phyloP scores from a whole-genome alignment of 371 early-diverging fungal species.

The Rhizopus arrhizus region DNA sequence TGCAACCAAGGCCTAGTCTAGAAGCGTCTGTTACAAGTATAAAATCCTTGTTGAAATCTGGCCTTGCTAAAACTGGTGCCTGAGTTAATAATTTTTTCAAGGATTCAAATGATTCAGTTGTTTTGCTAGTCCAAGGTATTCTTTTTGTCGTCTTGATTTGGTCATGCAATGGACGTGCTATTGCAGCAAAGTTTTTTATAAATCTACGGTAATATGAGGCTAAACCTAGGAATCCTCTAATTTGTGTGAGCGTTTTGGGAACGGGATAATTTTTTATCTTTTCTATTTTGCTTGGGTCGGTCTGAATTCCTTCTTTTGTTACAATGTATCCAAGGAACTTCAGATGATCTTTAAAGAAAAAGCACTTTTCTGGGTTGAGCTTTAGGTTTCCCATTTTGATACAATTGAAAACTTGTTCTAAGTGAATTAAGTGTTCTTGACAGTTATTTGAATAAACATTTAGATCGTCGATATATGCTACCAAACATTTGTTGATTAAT shows the following conservation, averaged over 20 bases:
- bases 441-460: not conserved
- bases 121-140: too few species aligned
- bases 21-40: not conserved
- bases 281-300: too few species aligned
- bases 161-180: too few species aligned
- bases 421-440: not conserved
- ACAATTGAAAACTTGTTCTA: not conserved
- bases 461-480: not conserved
- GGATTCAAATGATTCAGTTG: too few species aligned
- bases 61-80: too few species aligned
- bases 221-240: slow-evolving; percentile 1
- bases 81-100: too few species aligned
- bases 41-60: not conserved
- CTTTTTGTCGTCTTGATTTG: too few species aligned
- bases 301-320: not conserved
- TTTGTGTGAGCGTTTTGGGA: not conserved
- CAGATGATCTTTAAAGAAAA: not conserved
- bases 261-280: too few species aligned
- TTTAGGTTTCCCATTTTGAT: not conserved
- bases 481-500: not conserved
- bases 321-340: slow-evolving; percentile 5
- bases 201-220: slow-evolving; percentile 8
- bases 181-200: too few species aligned
- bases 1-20: not conserved
- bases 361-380: not conserved